phyloP scores from a whole-genome alignment of 257 asterid species.

The Leonotis leonurus region DNA sequence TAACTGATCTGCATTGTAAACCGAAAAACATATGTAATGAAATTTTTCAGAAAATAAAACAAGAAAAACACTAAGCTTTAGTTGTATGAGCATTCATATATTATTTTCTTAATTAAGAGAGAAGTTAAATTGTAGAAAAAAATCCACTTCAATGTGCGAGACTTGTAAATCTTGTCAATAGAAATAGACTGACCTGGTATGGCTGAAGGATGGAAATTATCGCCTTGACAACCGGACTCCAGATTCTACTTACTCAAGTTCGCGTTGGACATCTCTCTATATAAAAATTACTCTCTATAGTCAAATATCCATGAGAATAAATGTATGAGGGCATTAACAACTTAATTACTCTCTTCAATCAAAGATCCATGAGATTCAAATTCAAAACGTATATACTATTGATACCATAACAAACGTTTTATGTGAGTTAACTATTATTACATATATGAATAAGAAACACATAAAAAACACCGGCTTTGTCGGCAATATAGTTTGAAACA shows the following conservation, averaged over 20 bases:
- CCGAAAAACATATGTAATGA: too few species aligned
- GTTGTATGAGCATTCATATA: background rate
- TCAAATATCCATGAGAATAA: background rate
- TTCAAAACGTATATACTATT: too few species aligned
- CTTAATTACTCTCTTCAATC: too few species aligned
- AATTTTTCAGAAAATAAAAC: too few species aligned
- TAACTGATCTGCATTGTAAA: too few species aligned
- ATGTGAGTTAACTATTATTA: too few species aligned
- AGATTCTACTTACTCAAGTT: slow-evolving; percentile 91
- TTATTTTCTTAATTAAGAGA: background rate
- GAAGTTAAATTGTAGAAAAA: background rate
- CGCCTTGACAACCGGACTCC: slow-evolving; percentile 74
- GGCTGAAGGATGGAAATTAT: slow-evolving; percentile 64
- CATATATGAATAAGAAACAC: too few species aligned
- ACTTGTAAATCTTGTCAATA: background rate
- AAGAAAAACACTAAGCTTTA: background rate
- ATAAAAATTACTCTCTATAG: slow-evolving; percentile 11
- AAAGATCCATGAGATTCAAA: too few species aligned
- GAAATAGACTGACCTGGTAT: slow-evolving; percentile 55
- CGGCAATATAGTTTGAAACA: too few species aligned
- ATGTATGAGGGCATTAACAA: too few species aligned
- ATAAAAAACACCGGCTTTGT: too few species aligned
- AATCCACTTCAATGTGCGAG: background rate
- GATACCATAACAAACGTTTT: too few species aligned
- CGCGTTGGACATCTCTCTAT: slow-evolving; percentile 92